Conservation (phyloP, 257 asterid species). For the Vinca minor region DNA sequence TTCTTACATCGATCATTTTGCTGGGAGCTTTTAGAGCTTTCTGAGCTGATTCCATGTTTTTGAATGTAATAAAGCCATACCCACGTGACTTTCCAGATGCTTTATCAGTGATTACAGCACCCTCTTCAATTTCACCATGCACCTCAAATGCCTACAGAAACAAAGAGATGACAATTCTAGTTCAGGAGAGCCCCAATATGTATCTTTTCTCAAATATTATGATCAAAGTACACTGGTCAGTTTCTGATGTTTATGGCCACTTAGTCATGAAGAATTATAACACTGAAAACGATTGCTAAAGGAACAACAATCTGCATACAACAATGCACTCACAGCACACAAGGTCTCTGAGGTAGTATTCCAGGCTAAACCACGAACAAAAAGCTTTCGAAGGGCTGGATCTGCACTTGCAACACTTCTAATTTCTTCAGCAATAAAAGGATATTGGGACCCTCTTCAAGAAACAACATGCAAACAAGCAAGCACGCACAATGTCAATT, state of each 20-base stretch:
- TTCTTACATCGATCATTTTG: conserved; percentile 72
- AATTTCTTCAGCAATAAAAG: conserved; percentile 90
- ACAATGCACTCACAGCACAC: conserved; percentile 91
- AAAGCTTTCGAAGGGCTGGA: conserved; percentile 96
- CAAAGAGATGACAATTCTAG: conserved; percentile 3
- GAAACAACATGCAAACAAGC: conserved; percentile 94
- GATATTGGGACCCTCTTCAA: conserved; percentile 82
- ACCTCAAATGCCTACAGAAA: conserved; percentile 60
- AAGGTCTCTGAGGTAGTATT: conserved; percentile 84
- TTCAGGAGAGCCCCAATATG: not conserved
- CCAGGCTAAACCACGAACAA: conserved; percentile 98
- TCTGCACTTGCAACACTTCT: conserved; percentile 92
- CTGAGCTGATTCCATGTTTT: conserved; percentile 71
- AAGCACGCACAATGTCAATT: conserved; percentile 66
- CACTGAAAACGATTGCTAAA: conserved; percentile 19
- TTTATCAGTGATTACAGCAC: conserved; percentile 68
- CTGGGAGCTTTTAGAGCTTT: conserved; percentile 61
- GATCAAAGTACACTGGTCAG: not conserved
- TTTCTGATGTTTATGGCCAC: not conserved
- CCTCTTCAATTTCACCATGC: conserved; percentile 85
- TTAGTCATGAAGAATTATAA: not conserved
- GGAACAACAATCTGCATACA: conserved; percentile 42
- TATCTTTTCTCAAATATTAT: not conserved
- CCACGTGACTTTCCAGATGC: conserved; percentile 70
- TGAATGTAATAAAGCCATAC: conserved; percentile 67